Conservation (phyloP, 495 filamentous ascomycete species). For the Annulohypoxylon nitens region DNA sequence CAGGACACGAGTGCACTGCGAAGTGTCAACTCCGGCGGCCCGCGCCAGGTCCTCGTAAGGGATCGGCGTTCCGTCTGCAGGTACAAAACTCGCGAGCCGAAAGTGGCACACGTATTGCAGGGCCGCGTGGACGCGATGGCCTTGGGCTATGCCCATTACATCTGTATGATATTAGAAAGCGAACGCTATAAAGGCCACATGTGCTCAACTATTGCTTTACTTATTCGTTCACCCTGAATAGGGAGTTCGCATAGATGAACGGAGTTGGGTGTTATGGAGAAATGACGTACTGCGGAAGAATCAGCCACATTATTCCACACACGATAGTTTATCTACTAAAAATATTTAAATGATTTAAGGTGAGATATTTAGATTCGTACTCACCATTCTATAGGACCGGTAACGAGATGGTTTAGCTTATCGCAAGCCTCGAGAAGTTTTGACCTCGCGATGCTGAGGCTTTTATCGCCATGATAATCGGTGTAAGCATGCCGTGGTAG, state of each 20-base stretch:
- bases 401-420: slow-evolving; percentile 44
- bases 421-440: slow-evolving; percentile 47
- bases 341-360: not conserved
- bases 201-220: not conserved
- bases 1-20: slow-evolving; percentile 41
- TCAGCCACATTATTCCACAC: slow-evolving; percentile 10
- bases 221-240: not conserved
- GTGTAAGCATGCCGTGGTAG: slow-evolving; percentile 43
- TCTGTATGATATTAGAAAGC: slow-evolving; percentile 20
- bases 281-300: slow-evolving; percentile 25
- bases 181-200: not conserved
- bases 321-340: not conserved
- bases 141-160: slow-evolving; percentile 45
- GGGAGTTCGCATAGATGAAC: not conserved
- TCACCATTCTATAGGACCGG: slow-evolving; percentile 46
- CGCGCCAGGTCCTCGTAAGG: slow-evolving; percentile 38
- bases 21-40: slow-evolving; percentile 38
- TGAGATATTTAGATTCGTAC: not conserved
- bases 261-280: slow-evolving; percentile 4
- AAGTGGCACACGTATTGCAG: slow-evolving; percentile 45
- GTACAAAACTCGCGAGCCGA: slow-evolving; percentile 37
- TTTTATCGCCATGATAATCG: slow-evolving; percentile 45
- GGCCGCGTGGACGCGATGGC: slow-evolving; percentile 43
- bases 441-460: slow-evolving; percentile 46
- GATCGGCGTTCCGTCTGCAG: slow-evolving; percentile 43